Evolutionary conservation across 345 rosid genomes (phyloP).

Genomic region (Adansonia digitata): DNA sequence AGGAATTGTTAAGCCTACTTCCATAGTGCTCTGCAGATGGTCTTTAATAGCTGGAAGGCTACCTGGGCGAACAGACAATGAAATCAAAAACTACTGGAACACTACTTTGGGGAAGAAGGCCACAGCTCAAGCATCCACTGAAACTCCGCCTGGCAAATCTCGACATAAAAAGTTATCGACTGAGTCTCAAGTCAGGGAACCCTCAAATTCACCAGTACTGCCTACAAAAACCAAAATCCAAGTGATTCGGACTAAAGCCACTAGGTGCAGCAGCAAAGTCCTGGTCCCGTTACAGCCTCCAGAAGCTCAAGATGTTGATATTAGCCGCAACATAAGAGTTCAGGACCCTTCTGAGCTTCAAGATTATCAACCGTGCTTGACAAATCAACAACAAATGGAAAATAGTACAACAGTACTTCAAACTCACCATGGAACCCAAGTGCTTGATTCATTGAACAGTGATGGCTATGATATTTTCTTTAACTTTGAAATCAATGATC

Average conservation of each 20-base stretch:
- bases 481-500: constrained; percentile 3
- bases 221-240: background rate
- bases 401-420: background rate
- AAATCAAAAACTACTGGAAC: constrained; percentile 7
- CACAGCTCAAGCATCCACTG: constrained; percentile 11
- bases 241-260: constrained; percentile 34
- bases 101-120: constrained; percentile 8
- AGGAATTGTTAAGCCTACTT: background rate
- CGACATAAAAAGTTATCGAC: background rate
- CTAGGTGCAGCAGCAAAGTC: constrained; percentile 22
- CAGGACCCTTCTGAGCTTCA: background rate
- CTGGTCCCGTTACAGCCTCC: constrained; percentile 13
- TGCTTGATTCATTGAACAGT: background rate
- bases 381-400: background rate
- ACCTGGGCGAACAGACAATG: constrained; percentile 5
- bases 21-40: background rate
- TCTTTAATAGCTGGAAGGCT: constrained; percentile 7
- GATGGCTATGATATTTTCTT: constrained; percentile 14
- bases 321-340: no score
- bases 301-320: background rate
- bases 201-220: background rate
- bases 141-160: background rate
- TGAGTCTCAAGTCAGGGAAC: background rate
- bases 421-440: background rate
- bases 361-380: background rate